phyloP scores from a whole-genome alignment of 495 filamentous ascomycete species.

The Jackrogersella minutella region DNA sequence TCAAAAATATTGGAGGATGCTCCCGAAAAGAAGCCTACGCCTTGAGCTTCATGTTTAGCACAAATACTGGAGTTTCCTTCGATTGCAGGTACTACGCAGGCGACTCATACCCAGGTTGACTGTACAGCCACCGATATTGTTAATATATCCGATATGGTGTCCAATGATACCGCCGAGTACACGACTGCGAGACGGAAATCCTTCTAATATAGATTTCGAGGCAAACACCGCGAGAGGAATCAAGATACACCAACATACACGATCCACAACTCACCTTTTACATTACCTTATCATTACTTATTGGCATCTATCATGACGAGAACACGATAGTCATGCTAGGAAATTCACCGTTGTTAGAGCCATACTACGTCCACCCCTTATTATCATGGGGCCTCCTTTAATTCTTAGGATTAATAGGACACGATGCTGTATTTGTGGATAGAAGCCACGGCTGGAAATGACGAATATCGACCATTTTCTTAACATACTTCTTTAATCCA shows the following conservation, averaged over 20 bases:
- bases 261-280: not conserved
- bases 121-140: too few species aligned
- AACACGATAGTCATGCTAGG: not conserved
- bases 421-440: not conserved
- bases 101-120: too few species aligned
- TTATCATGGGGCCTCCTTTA: too few species aligned
- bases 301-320: not conserved
- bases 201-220: too few species aligned
- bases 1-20: slow-evolving; percentile 1
- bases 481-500: not conserved
- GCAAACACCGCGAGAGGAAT: too few species aligned
- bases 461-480: not conserved
- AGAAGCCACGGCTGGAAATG: not conserved
- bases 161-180: too few species aligned
- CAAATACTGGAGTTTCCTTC: not conserved
- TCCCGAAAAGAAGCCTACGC: not conserved
- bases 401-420: not conserved
- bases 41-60: not conserved
- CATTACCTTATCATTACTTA: not conserved
- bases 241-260: too few species aligned
- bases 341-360: not conserved
- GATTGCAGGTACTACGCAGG: not conserved
- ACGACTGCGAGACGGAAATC: too few species aligned
- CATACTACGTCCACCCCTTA: not conserved
- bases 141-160: too few species aligned